Conservation (phyloP, 495 filamentous ascomycete species). For the Xylona heveae region DNA sequence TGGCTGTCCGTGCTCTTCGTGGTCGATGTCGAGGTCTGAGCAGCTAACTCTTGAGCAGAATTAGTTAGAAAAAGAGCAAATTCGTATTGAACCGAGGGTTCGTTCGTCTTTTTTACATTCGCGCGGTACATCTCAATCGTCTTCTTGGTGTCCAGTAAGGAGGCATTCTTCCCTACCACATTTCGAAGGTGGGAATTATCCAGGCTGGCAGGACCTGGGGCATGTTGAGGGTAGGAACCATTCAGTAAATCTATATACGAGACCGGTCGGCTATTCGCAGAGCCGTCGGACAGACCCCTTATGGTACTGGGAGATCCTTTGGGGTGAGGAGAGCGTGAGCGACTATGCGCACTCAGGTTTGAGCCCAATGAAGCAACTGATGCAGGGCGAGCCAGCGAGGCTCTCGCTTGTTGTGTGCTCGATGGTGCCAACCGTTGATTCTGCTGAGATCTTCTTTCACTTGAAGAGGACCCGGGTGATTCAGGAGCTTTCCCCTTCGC, state of each 20-base stretch:
- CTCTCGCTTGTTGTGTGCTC: no score
- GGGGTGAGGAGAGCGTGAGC: no score
- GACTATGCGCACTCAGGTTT: no score
- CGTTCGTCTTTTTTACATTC: constrained; percentile 91
- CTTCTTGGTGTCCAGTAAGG: constrained; percentile 68
- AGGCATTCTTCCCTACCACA: constrained; percentile 72
- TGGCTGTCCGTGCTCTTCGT: constrained; percentile 17
- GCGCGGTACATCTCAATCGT: constrained; percentile 94
- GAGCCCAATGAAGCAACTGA: no score
- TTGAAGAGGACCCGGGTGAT: no score
- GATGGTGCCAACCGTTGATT: no score
- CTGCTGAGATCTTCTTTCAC: no score
- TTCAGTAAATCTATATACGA: constrained; percentile 81
- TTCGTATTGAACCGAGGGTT: constrained; percentile 73
- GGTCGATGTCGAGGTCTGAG: constrained; percentile 19
- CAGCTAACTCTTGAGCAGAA: constrained; percentile 46
- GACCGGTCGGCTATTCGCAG: constrained; percentile 47
- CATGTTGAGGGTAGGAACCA: constrained; percentile 71
- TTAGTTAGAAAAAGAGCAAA: constrained; percentile 89
- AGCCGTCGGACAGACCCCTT: no score
- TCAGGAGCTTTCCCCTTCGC: no score
- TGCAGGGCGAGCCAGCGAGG: no score
- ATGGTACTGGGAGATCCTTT: no score
- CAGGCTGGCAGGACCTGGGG: constrained; percentile 44
- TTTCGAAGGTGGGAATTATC: constrained; percentile 59